A percentile compares a stretch with the other conserved stretches of the same genome.
Evolutionary conservation across 306 rosid species (phyloP).

Genomic region (Trifolium fragiferum): DNA sequence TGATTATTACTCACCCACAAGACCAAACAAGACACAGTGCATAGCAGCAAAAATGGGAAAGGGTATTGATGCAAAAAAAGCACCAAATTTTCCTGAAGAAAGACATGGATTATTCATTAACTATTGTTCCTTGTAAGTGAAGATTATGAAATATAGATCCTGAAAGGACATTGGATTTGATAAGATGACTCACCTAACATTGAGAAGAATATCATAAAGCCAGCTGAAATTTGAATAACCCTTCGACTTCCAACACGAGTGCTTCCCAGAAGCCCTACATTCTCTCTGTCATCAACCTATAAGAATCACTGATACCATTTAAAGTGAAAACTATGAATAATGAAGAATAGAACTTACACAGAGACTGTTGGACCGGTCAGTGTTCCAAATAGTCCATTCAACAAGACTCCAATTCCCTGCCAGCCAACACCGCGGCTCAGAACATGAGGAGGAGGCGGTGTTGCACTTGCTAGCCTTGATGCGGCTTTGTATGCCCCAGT

Average conservation of each 20-base stretch:
- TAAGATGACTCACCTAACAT: slow-evolving; percentile 65
- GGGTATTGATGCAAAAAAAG: slow-evolving; percentile 96
- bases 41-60: slow-evolving; percentile 89
- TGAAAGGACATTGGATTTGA: slow-evolving; percentile 5
- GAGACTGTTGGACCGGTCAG: slow-evolving; percentile 86
- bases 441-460: slow-evolving; percentile 98
- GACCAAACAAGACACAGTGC: slow-evolving; percentile 93
- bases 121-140: slow-evolving; percentile 20
- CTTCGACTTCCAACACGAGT: slow-evolving; percentile 98
- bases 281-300: slow-evolving; percentile 65
- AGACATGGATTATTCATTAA: slow-evolving; percentile 15
- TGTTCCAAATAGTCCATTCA: slow-evolving; percentile 94
- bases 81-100: slow-evolving; percentile 94
- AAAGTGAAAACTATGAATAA: slow-evolving; percentile 20
- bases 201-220: slow-evolving; percentile 98
- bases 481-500: slow-evolving; percentile 99
- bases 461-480: slow-evolving; percentile 93
- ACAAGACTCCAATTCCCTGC: slow-evolving; percentile 96
- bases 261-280: slow-evolving; percentile 97
- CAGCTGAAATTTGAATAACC: slow-evolving; percentile 96
- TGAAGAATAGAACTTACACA: slow-evolving; percentile 57
- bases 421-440: slow-evolving; percentile 98
- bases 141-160: slow-evolving; percentile 2
- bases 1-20: slow-evolving; percentile 70
- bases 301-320: slow-evolving; percentile 23